phyloP scores from a whole-genome alignment of 192 early-diverging fungal genomes.

The Coemansia sp. region DNA sequence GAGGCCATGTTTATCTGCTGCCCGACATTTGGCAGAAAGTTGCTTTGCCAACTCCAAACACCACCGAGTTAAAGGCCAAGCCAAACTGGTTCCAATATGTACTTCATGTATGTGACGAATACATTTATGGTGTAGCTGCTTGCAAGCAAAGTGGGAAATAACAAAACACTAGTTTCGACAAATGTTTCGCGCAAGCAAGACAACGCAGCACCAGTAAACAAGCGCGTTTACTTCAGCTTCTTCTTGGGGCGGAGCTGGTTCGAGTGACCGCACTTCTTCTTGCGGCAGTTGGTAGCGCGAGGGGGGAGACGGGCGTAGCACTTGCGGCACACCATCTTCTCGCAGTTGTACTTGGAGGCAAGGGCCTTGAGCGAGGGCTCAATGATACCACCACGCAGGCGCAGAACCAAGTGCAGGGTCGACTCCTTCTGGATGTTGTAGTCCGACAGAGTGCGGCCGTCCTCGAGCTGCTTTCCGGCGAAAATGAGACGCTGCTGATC shows the following conservation, averaged over 20 bases:
- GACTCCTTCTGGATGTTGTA: conserved; percentile 99
- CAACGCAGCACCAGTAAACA: conserved; percentile 9
- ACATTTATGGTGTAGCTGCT: conserved; percentile 3
- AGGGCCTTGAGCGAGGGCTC: conserved; percentile 98
- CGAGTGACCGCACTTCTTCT: conserved; percentile 99
- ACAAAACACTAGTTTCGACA: conserved; percentile 7
- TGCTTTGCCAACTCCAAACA: too few species aligned
- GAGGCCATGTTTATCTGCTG: too few species aligned
- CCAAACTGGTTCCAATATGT: not conserved
- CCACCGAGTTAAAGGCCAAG: too few species aligned
- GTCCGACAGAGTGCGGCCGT: conserved; percentile 95
- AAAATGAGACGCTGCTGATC: conserved; percentile 99
- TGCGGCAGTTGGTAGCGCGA: conserved; percentile 99
- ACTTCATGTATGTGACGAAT: not conserved
- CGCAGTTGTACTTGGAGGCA: conserved; percentile 99
- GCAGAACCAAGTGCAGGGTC: conserved; percentile 93
- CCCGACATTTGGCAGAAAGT: too few species aligned
- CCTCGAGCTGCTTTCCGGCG: conserved; percentile 99
- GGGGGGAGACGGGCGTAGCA: conserved; percentile 99
- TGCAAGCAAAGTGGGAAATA: conserved; percentile 6
- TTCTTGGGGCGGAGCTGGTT: conserved; percentile 99
- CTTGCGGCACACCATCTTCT: conserved; percentile 99
- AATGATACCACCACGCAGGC: conserved; percentile 96
- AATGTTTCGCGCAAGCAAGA: conserved; percentile 14
- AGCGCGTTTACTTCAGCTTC: conserved; percentile 83